Conservation (phyloP, 768 basidiomycete species). For the Nevesoporus exiguus region DNA sequence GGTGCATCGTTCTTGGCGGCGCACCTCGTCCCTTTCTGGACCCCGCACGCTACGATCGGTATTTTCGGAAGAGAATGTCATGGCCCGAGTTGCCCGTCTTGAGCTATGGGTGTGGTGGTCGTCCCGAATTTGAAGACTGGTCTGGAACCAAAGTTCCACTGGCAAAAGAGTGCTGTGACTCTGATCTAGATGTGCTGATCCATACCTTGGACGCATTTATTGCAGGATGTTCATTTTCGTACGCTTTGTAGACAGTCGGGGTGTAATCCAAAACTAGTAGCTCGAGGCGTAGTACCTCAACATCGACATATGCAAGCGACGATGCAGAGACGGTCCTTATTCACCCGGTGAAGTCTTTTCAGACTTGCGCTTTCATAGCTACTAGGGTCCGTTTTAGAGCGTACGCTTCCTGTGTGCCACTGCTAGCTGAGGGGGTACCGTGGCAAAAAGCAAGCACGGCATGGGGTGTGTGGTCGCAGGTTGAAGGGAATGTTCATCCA, state of each 20-base stretch:
- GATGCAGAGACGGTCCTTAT: conserved; percentile 28
- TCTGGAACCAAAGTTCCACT: too few relatives aligned
- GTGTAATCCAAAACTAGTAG: conserved; percentile 7
- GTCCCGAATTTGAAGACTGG: conserved; percentile 11
- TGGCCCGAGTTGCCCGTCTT: conserved; percentile 24
- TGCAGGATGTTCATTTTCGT: neutral
- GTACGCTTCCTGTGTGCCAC: conserved; percentile 62
- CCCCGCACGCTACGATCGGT: conserved; percentile 10
- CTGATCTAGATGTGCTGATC: too few relatives aligned
- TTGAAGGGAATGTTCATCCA: conserved; percentile 65
- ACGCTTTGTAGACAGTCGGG: too few relatives aligned
- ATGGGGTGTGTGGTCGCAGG: conserved; percentile 68
- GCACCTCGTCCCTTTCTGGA: conserved; percentile 9
- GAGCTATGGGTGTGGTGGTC: conserved; percentile 29
- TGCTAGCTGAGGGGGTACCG: conserved; percentile 58
- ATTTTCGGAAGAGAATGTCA: conserved; percentile 26
- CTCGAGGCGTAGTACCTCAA: conserved; percentile 5
- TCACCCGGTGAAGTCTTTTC: conserved; percentile 35
- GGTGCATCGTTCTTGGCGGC: too few relatives aligned
- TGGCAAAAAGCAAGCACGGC: conserved; percentile 68
- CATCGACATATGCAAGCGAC: neutral
- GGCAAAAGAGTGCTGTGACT: too few relatives aligned
- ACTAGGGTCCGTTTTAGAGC: conserved; percentile 44
- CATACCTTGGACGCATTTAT: neutral
- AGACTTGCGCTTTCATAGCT: conserved; percentile 43